Base-by-base conservation (phyloP, 148 eudicot species). In the Persicaria maculosa region DNA sequence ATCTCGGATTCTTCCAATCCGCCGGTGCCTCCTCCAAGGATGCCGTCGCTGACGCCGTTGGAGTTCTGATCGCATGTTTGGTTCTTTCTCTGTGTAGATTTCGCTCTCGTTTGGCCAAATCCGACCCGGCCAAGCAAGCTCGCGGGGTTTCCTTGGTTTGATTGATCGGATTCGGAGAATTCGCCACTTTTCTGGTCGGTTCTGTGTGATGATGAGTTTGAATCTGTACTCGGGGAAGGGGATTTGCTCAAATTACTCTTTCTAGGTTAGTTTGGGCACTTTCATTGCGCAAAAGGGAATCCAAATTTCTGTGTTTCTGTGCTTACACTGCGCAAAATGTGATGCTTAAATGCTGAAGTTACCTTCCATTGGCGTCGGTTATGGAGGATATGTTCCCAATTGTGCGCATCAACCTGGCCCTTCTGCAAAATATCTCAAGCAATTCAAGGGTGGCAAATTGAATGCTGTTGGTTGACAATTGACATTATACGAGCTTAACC, bases 21-120 rank as follows among this genome's bases (percentile, higher is more conserved):
- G 85, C 91, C 68, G 97, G 97, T 7, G 97, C 97, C 4, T 91
- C 97, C 53, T 14, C 72, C 46, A 87, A 79, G 73, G 97, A 91
- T 72, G 86, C 82, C 36, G 82, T 81, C 36, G 88, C 97, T 8
- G 93, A 91, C 59, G 40, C 86, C 52, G 6, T 79, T 36, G 97
- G 93, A 31, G 83, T 88, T 53, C 50, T 87, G 4, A 15, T 87
- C 44, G 93, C 88, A 19, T 85, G 78, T 15, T 16, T 82, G 47
- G 53, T 71, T 36, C 82, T 83, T 20, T 67, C 72, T 74, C 19
- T 80, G 11, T 68, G 6, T 15, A 76, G 70, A 47, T 48, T 77
- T 9, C 22, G 62, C 45, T 71, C 58, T 47, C 57, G 31, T 53
- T 74, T 76, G 75, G 44, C 69, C 54, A 81, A 74, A 58, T 65